These are phyloP conservation scores for Priceomyces castillae DNA, from an alignment of 805 yeast species.

Conservation along the genomic window DNA sequence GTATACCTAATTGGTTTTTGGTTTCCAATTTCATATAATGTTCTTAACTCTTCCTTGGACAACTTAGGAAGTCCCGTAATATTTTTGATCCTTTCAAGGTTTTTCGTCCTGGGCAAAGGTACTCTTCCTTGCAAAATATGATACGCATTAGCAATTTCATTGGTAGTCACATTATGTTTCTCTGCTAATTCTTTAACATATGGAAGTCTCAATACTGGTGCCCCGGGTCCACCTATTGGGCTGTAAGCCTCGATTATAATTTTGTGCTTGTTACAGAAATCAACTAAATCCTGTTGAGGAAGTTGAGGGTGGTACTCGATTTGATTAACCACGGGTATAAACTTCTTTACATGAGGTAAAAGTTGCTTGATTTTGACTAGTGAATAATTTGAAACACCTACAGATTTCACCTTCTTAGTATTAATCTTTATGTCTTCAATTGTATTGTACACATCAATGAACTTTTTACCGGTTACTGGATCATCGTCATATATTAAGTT, in stretches of 20 bases:
- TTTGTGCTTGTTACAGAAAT: conserved; percentile 47
- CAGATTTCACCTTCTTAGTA: conserved; percentile 58
- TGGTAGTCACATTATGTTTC: conserved; percentile 35
- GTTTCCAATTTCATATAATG: conserved; percentile 30
- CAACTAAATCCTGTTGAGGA: conserved; percentile 60
- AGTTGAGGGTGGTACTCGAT: conserved; percentile 70
- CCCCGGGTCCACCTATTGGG: conserved; percentile 40
- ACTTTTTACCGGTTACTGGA: conserved; percentile 39
- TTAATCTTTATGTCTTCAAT: conserved; percentile 52
- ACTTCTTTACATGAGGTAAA: conserved; percentile 30
- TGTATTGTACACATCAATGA: conserved; percentile 58
- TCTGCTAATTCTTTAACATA: conserved; percentile 17
- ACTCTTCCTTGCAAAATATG: conserved; percentile 58
- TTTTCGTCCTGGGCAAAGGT: conserved; percentile 69
- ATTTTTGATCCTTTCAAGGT: conserved; percentile 54
- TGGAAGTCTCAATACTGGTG: conserved; percentile 23
- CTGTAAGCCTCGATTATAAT: conserved; percentile 66
- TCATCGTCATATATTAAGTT: conserved; percentile 40
- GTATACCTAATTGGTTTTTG: conserved; percentile 30
- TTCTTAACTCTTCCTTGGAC: conserved; percentile 33
- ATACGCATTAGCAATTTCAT: conserved; percentile 61
- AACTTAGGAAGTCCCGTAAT: conserved; percentile 34
- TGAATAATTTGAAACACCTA: conserved; percentile 73
- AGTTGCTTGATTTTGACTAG: conserved; percentile 46
- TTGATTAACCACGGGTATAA: conserved; percentile 61